Evolutionary conservation across 306 rosid genomes (phyloP).

Genomic region (Vigna nakashimae): DNA sequence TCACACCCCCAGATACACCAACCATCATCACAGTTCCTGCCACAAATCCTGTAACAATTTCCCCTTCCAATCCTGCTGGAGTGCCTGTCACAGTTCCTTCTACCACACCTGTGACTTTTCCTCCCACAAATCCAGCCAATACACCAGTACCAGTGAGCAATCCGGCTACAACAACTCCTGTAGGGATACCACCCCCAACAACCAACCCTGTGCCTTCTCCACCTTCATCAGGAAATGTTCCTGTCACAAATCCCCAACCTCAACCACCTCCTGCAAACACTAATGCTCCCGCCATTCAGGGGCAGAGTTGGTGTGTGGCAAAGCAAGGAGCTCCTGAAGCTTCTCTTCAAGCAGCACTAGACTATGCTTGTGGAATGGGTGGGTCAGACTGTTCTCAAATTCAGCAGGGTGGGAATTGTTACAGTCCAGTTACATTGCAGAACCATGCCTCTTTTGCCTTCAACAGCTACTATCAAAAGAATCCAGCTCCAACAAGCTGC

Average conservation of each 20-base stretch:
- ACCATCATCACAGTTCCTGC: slow-evolving; percentile 80
- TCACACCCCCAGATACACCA: slow-evolving; percentile 69
- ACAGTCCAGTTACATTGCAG: slow-evolving; percentile 73
- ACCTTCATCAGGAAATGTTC: slow-evolving; percentile 65
- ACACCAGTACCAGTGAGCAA: slow-evolving; percentile 45
- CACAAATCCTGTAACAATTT: slow-evolving; percentile 70
- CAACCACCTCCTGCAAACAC: slow-evolving; percentile 57
- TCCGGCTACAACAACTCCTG: slow-evolving; percentile 60
- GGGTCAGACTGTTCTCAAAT: slow-evolving; percentile 85
- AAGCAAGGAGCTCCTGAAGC: slow-evolving; percentile 68
- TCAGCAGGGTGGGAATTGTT: slow-evolving; percentile 84
- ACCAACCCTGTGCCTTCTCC: slow-evolving; percentile 84
- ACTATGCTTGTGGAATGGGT: slow-evolving; percentile 92
- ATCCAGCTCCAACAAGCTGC: slow-evolving; percentile 85
- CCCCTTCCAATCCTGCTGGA: slow-evolving; percentile 69
- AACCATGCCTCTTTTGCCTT: slow-evolving; percentile 94
- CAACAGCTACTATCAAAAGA: slow-evolving; percentile 91
- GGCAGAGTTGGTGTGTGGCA: slow-evolving; percentile 94
- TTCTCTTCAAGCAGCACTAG: slow-evolving; percentile 82
- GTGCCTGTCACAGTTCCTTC: slow-evolving; percentile 68
- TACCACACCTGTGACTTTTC: slow-evolving; percentile 63
- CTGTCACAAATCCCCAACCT: slow-evolving; percentile 62
- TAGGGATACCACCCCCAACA: slow-evolving; percentile 54
- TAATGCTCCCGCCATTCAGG: slow-evolving; percentile 68
- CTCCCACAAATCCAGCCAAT: slow-evolving; percentile 62